These are phyloP conservation scores for Vitis cinerea DNA, from an alignment of 164 flowering plant genomes.

Conservation along the genomic window DNA sequence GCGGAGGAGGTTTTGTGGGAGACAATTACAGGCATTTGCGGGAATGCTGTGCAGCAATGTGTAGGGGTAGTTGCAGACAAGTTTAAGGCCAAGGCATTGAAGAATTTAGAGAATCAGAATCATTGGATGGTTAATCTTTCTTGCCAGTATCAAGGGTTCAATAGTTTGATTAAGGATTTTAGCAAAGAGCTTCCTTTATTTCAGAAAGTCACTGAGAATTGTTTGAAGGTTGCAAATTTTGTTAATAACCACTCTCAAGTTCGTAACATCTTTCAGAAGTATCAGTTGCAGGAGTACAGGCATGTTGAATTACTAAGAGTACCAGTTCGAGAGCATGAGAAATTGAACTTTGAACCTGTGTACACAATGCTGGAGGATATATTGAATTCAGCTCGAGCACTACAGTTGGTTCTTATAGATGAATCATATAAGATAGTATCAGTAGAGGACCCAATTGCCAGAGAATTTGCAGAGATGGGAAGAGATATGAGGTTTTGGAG, in stretches of 20 bases:
- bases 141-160: conserved; percentile 80
- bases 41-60: conserved; percentile 56
- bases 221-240: conserved; percentile 60
- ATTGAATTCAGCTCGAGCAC: conserved; percentile 54
- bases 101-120: conserved; percentile 73
- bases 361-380: conserved; percentile 66
- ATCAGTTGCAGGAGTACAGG: conserved; percentile 76
- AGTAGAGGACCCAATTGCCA: conserved; percentile 67
- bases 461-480: conserved; percentile 71
- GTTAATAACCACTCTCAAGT: conserved; percentile 57
- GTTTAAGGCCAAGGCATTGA: conserved; percentile 74
- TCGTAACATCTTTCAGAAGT: conserved; percentile 57
- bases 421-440: conserved; percentile 58
- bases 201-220: conserved; percentile 51
- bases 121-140: conserved; percentile 91
- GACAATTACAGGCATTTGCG: conserved; percentile 57
- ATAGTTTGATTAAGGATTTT: conserved; percentile 74
- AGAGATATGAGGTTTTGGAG: conserved; percentile 76
- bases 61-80: conserved; percentile 83
- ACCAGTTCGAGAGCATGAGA: conserved; percentile 38
- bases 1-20: conserved; percentile 93
- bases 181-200: conserved; percentile 66
- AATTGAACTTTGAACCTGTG: conserved; percentile 32
- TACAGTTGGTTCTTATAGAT: conserved; percentile 62
- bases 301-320: conserved; percentile 48